Evolutionary conservation across 2,329 filamentous ascomycete genomes (phyloP).

Genomic region (Xylariaceae sp.): DNA sequence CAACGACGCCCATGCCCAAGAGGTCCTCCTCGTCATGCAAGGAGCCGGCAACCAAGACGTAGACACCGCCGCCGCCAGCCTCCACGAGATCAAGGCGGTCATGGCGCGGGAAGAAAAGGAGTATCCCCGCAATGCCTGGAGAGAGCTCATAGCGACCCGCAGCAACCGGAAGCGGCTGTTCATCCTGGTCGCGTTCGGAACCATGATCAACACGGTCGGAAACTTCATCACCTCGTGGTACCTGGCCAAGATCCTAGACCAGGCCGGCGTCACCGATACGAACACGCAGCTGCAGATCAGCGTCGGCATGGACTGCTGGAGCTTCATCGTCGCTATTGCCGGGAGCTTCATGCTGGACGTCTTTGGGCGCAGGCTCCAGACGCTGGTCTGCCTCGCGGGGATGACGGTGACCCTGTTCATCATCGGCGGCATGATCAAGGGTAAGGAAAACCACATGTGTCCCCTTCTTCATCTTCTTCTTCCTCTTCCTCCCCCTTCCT

Average conservation of each 20-base stretch:
- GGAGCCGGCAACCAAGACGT: conserved; percentile 48
- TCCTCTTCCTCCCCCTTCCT: background rate
- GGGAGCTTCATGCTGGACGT: conserved; percentile 21
- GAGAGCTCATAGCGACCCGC: background rate
- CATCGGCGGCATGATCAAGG: background rate
- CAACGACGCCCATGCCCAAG: conserved; percentile 49
- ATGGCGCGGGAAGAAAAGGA: background rate
- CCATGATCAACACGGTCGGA: conserved; percentile 12
- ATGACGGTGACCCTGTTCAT: conserved; percentile 9
- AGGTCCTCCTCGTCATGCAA: conserved; percentile 54
- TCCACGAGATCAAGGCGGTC: background rate
- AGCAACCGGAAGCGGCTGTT: background rate
- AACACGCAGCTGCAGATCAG: conserved; percentile 37
- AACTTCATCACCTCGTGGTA: conserved; percentile 40
- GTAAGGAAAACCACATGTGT: background rate
- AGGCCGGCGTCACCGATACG: conserved; percentile 40
- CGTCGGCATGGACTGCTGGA: conserved; percentile 3
- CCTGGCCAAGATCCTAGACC: conserved; percentile 33
- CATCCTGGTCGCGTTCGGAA: background rate
- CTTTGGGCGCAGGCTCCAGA: conserved; percentile 31
- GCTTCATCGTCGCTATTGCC: background rate
- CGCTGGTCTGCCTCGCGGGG: conserved; percentile 33
- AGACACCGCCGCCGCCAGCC: conserved; percentile 50
- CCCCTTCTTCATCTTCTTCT: background rate
- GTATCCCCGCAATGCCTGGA: background rate